phyloP scores from a whole-genome alignment of 306 rosid species.

The Malus sylvestris region DNA sequence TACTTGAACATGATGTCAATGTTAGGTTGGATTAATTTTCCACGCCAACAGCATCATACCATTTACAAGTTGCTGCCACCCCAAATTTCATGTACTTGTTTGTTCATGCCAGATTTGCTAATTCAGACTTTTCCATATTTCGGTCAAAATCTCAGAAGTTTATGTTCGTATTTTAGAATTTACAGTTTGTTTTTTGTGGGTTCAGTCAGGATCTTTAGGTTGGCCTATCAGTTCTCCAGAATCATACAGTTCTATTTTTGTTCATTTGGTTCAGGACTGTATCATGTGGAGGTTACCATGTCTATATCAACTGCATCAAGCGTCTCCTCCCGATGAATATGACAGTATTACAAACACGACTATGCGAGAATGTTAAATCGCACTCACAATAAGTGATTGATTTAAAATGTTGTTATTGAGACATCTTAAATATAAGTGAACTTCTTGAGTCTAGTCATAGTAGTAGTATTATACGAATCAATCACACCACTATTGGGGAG shows the following conservation, averaged over 20 bases:
- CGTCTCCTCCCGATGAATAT: background rate
- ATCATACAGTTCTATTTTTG: background rate
- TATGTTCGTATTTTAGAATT: background rate
- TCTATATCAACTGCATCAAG: background rate
- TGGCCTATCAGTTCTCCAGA: background rate
- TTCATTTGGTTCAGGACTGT: background rate
- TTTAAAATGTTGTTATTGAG: background rate
- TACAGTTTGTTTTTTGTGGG: no score
- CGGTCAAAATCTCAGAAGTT: background rate
- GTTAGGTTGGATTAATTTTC: slow-evolving; percentile 1
- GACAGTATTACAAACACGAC: background rate
- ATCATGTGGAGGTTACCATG: background rate
- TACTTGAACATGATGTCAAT: slow-evolving; percentile 5
- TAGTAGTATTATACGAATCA: no score
- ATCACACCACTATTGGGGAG: no score
- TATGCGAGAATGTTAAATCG: no score
- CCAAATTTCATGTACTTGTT: background rate
- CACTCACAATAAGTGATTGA: background rate
- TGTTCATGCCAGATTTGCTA: background rate
- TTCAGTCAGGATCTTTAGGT: background rate
- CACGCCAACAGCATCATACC: slow-evolving; percentile 11
- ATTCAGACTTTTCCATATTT: background rate
- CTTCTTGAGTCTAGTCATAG: background rate
- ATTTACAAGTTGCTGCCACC: background rate
- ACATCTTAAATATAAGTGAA: background rate